Base-by-base conservation (phyloP, 805 yeast species). In the Candida berthetii region DNA sequence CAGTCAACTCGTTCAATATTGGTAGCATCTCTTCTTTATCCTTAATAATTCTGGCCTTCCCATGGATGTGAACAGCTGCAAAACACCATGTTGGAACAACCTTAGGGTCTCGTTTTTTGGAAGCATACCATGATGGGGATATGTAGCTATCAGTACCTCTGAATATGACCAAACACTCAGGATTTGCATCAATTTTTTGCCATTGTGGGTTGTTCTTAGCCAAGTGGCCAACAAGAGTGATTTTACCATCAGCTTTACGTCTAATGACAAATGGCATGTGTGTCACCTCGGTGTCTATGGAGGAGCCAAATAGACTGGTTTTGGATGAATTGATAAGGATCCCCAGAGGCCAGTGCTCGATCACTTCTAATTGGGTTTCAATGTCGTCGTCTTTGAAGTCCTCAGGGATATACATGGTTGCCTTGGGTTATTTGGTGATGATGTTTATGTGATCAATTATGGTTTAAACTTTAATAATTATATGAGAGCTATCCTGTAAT, bases 51-150 rank as follows among this genome's bases (percentile, higher is more conserved):
- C 45, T 62, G 9, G 81, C 69, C 24, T 56, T 68, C 3, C 86
- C 86, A 42, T 72, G 63, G 35, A 72, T 63, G 51, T 81, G 85
- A 27, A 74, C 78, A 4, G 74, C 60, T 2, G 74, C 77, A 58
- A 72, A 80, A 54, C 76, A 80, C 85, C 85, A 81, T 1, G 86
- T 80, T 15, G 86, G 85, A n/a, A 80, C 86, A 34, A 67, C 69
- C 52, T 78, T 80, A 46, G 77, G 81, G 27, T 81, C 74, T 37
- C 66, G 66, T 37, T 68, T 60, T 60, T 80, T 80, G 17, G 69
- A 65, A 7, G 77, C 73, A 51, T 81, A 81, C 71, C 79, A 80
- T 14, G 69, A 56, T 2, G 87, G 85, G 19, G 79, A 58, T 18
- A 80, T 71, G 53, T 81, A 81, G 1, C 76, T 60, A 50, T 76